phyloP scores from a whole-genome alignment of 352 stramenopile species.

The Pythium vanterpoolii region DNA sequence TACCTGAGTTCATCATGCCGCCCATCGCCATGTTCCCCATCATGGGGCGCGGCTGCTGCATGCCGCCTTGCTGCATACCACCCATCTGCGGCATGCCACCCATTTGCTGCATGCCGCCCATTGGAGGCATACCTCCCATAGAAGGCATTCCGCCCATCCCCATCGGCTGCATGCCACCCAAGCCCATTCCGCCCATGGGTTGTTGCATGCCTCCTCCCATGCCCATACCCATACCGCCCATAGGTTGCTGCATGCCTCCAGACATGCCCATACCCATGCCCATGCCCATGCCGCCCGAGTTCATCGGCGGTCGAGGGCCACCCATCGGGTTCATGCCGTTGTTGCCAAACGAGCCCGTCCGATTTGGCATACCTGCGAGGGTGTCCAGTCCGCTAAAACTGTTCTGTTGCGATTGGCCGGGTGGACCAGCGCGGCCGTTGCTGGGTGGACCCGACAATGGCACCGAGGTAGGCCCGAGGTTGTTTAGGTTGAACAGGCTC shows the following conservation, averaged over 20 bases:
- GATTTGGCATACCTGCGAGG: constrained; percentile 73
- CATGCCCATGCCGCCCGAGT: constrained; percentile 52
- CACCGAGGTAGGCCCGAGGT: constrained; percentile 37
- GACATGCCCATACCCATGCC: constrained; percentile 49
- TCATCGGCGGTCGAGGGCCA: constrained; percentile 25
- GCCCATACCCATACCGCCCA: constrained; percentile 40
- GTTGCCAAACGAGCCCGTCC: constrained; percentile 42
- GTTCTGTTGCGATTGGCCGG: constrained; percentile 43
- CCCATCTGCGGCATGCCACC: constrained; percentile 25
- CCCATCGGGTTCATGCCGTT: constrained; percentile 57
- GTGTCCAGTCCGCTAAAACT: constrained; percentile 84
- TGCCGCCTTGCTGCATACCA: constrained; percentile 31
- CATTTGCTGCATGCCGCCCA: constrained; percentile 37
- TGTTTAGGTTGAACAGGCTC: constrained; percentile 76
- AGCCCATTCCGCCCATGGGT: constrained; percentile 42
- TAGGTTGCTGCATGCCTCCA: constrained; percentile 57
- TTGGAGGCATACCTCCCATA: constrained; percentile 34
- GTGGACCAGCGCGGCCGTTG: constrained; percentile 29
- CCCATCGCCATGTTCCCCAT: constrained; percentile 41
- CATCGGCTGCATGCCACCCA: constrained; percentile 36
- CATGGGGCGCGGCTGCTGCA: constrained; percentile 44
- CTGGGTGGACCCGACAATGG: constrained; percentile 12
- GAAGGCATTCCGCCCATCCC: constrained; percentile 38
- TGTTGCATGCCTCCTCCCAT: constrained; percentile 50
- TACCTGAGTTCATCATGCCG: constrained; percentile 65